phyloP scores from a whole-genome alignment of 1,284 basidiomycete genomes.

The Moniliophthora roreri region DNA sequence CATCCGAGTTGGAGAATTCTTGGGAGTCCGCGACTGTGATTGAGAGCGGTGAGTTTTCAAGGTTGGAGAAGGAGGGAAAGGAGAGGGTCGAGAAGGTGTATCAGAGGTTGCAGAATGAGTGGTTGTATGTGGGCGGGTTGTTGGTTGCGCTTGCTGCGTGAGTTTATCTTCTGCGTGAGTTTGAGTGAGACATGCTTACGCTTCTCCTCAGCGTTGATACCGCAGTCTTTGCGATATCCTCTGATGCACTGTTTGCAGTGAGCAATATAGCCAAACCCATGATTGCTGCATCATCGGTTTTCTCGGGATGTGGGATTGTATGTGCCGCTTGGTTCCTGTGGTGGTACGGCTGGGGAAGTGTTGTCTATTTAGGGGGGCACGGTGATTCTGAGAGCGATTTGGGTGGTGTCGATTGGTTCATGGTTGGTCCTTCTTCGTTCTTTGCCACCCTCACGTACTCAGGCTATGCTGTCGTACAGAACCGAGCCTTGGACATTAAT shows the following conservation, averaged over 20 bases:
- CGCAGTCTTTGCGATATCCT: conserved; percentile 60
- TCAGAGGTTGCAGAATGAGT: conserved; percentile 44
- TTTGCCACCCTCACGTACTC: neutral
- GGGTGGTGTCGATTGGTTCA: neutral
- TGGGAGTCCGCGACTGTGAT: neutral
- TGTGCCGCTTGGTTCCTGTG: conserved; percentile 64
- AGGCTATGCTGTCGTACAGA: conserved; percentile 30
- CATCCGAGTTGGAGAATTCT: neutral
- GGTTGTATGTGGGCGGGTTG: conserved; percentile 51
- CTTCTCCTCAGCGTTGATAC: conserved; percentile 52
- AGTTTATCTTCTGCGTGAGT: conserved; percentile 15
- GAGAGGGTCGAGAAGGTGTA: conserved; percentile 50
- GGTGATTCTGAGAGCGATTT: neutral
- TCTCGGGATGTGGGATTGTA: conserved; percentile 60
- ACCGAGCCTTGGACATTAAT: conserved; percentile 55
- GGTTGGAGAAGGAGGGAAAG: conserved; percentile 34
- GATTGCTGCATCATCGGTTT: conserved; percentile 54
- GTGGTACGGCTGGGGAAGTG: conserved; percentile 47
- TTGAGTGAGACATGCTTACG: no score
- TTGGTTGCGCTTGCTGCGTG: conserved; percentile 54
- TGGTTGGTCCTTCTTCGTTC: neutral
- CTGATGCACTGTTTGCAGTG: conserved; percentile 48
- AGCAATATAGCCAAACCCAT: conserved; percentile 41
- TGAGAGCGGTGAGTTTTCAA: neutral
- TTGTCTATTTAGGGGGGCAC: conserved; percentile 16